phyloP scores from a whole-genome alignment of 345 rosid genomes.

The Eucalyptus shirleyi region DNA sequence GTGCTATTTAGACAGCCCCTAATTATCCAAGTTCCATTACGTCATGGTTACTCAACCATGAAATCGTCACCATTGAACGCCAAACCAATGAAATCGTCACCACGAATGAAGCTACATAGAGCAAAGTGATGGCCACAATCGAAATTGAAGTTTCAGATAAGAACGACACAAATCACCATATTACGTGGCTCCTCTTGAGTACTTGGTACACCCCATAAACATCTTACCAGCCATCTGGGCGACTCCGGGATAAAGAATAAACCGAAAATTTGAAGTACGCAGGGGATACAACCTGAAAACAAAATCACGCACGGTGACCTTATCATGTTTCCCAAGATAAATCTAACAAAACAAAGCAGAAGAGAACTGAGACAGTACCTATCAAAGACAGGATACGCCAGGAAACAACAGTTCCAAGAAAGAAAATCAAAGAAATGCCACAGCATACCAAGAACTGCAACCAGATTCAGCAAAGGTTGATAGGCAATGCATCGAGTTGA shows the following conservation, averaged over 20 bases:
- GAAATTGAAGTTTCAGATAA: neutral
- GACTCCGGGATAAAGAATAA: constrained; percentile 33
- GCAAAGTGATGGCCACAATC: neutral
- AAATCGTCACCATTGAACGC: neutral
- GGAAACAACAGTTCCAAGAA: constrained; percentile 7
- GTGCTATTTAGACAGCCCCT: neutral
- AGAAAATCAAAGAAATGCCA: neutral
- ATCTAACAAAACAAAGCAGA: neutral
- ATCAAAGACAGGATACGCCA: constrained; percentile 17
- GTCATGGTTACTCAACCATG: neutral
- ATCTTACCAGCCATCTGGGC: constrained; percentile 37
- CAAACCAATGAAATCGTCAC: neutral
- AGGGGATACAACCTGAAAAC: constrained; percentile 16
- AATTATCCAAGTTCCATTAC: neutral
- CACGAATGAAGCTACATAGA: neutral
- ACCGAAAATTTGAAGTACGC: constrained; percentile 9
- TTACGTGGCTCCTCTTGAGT: neutral
- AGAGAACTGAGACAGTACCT: neutral
- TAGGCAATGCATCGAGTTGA: no score
- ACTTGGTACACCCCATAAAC: neutral
- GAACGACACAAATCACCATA: neutral
- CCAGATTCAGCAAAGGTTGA: no score
- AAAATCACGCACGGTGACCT: neutral
- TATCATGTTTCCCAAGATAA: neutral
- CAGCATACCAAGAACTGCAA: no score